Evolutionary conservation across 768 basidiomycete species (phyloP), one percentile per base, ranked within the genome.

Genomic region (Leccinum fibrillosum): DNA sequence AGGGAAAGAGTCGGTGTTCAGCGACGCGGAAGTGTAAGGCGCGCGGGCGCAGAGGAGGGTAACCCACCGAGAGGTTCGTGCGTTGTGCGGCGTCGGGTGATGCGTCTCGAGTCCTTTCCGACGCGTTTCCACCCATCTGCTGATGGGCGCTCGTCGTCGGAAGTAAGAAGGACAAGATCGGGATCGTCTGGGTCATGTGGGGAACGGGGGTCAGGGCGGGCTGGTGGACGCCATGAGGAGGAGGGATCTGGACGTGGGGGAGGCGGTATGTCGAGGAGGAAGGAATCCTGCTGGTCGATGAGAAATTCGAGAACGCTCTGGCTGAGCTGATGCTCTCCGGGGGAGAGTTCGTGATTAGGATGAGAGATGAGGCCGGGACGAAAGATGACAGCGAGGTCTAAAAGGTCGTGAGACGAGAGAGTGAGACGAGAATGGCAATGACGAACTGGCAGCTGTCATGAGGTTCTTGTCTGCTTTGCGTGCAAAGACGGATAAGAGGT

Each of bases 341-440:
- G 94, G 6, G 83, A 84, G 78, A 95, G 84, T 66, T 93, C 91
- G 68, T 98, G 94, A 23, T 80, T 74, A 2, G 94, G 90, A 70
- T 94, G 92, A 9, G 92, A 90, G 58, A 99, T 86, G 5, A 99
- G 78, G 17, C 95, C 97, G 0, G 97, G 97, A 57, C 94, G 90
- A 75, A 99, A 99, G 63, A 98, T 96, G 49, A 96, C 90, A 17
- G 96, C 97, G 19, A 99, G 86, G 75, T 99, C 96, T 93, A 69
- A 25, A 26, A 10, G 25, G 7, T 4, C n/a, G 54, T 55, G 34
- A 50, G 57, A 6, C 8, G 13, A 39, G 19, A 2, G 42, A 21
- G 44, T 21, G 50, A 48, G 53, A 54, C 11, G 17, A 44, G 32
- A 30, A 21, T 60, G 39, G 26, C 13, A 49, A 39, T 26, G 34